Evolutionary conservation across 2,329 filamentous ascomycete genomes (phyloP).

Genomic region (Davidsoniella australis): DNA sequence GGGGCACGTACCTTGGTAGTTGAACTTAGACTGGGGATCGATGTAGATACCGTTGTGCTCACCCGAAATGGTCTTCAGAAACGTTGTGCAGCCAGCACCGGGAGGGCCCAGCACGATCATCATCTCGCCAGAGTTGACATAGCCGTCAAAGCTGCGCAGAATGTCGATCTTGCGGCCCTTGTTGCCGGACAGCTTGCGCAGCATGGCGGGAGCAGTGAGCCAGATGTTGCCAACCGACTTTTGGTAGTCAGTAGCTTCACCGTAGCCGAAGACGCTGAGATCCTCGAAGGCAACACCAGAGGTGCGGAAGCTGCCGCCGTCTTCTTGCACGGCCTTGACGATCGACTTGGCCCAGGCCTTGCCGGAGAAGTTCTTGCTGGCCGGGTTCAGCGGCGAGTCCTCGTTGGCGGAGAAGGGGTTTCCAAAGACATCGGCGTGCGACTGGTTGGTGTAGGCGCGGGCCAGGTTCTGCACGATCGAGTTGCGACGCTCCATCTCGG

Average conservation of each 20-base stretch:
- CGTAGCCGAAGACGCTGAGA: conserved; percentile 51
- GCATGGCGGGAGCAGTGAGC: conserved; percentile 29
- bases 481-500: conserved; percentile 32
- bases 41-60: conserved; percentile 68
- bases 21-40: conserved; percentile 54
- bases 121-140: conserved; percentile 58
- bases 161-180: conserved; percentile 47
- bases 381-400: conserved; percentile 36
- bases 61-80: conserved; percentile 69
- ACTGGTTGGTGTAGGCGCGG: conserved; percentile 35
- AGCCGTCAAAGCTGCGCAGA: conserved; percentile 47
- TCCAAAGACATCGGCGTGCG: conserved; percentile 19
- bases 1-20: conserved; percentile 45
- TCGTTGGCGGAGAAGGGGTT: conserved; percentile 35
- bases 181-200: conserved; percentile 33
- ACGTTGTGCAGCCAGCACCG: conserved; percentile 62
- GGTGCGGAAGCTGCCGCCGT: conserved; percentile 39
- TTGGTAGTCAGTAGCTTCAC: conserved; percentile 52
- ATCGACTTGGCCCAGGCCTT: conserved; percentile 44
- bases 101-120: conserved; percentile 58
- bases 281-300: conserved; percentile 50
- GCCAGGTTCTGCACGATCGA: conserved; percentile 39
- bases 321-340: conserved; percentile 32
- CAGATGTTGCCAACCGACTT: conserved; percentile 47
- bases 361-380: conserved; percentile 34